Percentiles rank a stretch among this genome's conserved stretches.
Evolutionary conservation across 129 eudicot species (phyloP).

Genomic region (Apium graveolens): DNA sequence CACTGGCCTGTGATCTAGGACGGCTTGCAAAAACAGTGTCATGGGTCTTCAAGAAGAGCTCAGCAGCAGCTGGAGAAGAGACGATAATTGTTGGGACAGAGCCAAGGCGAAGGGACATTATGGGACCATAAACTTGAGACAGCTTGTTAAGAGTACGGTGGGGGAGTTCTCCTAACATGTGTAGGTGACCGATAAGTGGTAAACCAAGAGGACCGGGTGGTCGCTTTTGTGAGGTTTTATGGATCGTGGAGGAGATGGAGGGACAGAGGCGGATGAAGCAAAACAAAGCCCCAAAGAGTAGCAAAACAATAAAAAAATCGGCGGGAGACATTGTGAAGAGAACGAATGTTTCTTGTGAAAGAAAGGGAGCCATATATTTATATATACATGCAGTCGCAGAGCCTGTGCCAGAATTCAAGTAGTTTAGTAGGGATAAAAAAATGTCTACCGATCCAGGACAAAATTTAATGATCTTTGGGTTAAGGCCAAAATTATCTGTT

Average conservation of each 20-base stretch:
- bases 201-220: background rate
- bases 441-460: background rate
- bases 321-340: background rate
- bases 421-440: background rate
- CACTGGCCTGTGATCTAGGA: background rate
- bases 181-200: constrained; percentile 7
- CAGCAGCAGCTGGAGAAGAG: constrained; percentile 6
- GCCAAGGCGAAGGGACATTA: constrained; percentile 9
- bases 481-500: too few relatives aligned
- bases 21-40: constrained; percentile 4
- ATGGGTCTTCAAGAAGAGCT: constrained; percentile 4
- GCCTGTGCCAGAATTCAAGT: background rate
- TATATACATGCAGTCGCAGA: background rate
- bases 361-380: background rate
- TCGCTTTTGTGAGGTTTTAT: background rate
- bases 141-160: background rate
- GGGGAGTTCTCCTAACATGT: constrained; percentile 9
- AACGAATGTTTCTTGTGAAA: background rate
- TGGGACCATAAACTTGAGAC: constrained; percentile 15
- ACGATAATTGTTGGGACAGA: background rate
- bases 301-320: too few relatives aligned
- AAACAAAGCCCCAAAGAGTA: background rate
- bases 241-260: background rate
- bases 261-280: background rate
- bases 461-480: too few relatives aligned